Base-by-base conservation (phyloP, 208 protist genomes). In the Acanthamoeba quina region DNA sequence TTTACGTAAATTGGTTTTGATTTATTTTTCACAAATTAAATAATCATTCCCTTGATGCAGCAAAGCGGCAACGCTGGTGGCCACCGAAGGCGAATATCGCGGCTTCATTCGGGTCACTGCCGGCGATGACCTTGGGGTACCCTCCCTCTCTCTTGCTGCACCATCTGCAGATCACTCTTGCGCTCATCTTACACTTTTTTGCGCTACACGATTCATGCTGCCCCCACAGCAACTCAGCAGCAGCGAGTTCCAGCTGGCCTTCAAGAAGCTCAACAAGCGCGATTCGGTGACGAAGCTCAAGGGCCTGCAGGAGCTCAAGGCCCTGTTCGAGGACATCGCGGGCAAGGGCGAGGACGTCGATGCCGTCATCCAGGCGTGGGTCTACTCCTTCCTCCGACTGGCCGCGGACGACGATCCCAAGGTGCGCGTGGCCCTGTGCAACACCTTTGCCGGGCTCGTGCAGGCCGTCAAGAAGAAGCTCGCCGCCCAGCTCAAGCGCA, bases 221-320 rank as follows among this genome's bases (percentile, higher is more conserved):
- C n/a, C 41, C 41, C 41, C 26, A 54, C 78, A 86, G 78, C 85
- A 91, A 76, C 85, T 76, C 15, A 74, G 41, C 37, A 93, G 41
- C 72, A 76, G 68, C 37, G 90, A 93, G 68, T 85, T 83, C 19
- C 90, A 93, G 37, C 72, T 93, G 72, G 62, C 90, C 15, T 82
- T 93, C 68, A 93, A 93, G 68, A 93, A 93, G 68, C 90, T 93
- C 15, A 82, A 15, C 68, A 93, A 93, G 72, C 44, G 56, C 5
- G 90, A 93, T 34, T 83, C 90, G n/a, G 49, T 82, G 24, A 93
- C 90, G 10, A 93, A 93, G 90, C 90, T 93, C 90, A 93, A 93
- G 70, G 90, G 90, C 31, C 68, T 93, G 29, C 62, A 93, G 29
- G 90, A 93, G 64, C 68, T 93, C 47, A 76, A 82, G 34, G 5